phyloP scores from a whole-genome alignment of 2,329 filamentous ascomycete species.

The Aspergillus oerlinghausenensis region DNA sequence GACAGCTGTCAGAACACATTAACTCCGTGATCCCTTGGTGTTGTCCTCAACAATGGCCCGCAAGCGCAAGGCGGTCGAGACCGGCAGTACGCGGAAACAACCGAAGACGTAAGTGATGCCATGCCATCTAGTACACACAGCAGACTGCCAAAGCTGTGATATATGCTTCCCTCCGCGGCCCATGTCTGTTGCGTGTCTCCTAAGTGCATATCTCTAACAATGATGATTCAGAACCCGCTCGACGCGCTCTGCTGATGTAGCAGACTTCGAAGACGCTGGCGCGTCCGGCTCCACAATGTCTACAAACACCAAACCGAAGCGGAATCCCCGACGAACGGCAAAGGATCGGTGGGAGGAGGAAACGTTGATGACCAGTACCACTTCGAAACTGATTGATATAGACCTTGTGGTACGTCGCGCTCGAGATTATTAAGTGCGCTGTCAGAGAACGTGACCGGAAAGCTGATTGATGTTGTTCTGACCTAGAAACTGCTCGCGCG shows the following conservation, averaged over 20 bases:
- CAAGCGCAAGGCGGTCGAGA: conserved; percentile 32
- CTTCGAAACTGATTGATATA: conserved; percentile 32
- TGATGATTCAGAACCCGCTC: conserved; percentile 19
- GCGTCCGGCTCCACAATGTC: conserved; percentile 24
- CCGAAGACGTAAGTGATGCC: conserved; percentile 16
- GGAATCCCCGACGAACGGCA: conserved; percentile 27
- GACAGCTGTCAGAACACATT: neutral
- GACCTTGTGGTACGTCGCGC: conserved; percentile 35
- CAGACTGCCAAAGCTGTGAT: neutral
- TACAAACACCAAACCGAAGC: conserved; percentile 25
- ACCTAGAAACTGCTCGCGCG: conserved; percentile 36
- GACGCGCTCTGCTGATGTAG: conserved; percentile 23
- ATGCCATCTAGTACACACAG: neutral
- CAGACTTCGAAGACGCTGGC: conserved; percentile 20
- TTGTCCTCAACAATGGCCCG: conserved; percentile 30
- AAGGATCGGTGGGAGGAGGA: conserved; percentile 38
- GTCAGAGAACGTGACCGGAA: neutral
- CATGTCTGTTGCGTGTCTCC: neutral
- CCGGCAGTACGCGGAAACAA: conserved; percentile 23
- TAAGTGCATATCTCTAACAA: conserved; percentile 1
- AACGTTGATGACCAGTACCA: conserved; percentile 34
- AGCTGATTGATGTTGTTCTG: neutral
- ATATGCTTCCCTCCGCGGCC: neutral
- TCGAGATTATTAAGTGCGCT: neutral
- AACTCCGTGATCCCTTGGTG: conserved; percentile 13